Conservation (phyloP, 306 rosid genomes). For the Vachellia pachyceras region DNA sequence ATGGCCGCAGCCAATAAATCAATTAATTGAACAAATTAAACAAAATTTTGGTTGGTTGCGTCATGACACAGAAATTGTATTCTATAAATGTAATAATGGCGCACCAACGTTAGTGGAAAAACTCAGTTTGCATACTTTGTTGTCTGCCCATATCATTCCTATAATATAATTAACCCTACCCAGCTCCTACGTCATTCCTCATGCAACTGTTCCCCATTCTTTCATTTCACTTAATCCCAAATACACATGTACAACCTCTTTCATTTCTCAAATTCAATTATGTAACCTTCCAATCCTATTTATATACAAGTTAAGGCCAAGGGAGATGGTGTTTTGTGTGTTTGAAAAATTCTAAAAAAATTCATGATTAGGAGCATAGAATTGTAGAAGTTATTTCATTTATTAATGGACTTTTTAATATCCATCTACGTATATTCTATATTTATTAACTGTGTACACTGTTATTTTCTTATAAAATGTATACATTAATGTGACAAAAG, state of each 20-base stretch:
- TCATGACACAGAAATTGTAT: constrained; percentile 38
- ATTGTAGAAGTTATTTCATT: too few relatives aligned
- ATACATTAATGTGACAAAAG: too few relatives aligned
- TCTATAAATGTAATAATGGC: constrained; percentile 62
- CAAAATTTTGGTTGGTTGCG: constrained; percentile 34
- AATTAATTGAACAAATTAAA: neutral
- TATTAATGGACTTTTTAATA: too few relatives aligned
- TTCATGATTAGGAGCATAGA: too few relatives aligned
- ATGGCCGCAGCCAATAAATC: neutral
- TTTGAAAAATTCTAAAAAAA: too few relatives aligned
- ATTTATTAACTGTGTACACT: too few relatives aligned
- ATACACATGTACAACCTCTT: neutral
- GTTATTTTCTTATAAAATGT: too few relatives aligned
- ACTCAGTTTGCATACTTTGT: constrained; percentile 74
- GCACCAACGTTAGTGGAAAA: constrained; percentile 87
- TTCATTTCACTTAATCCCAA: neutral
- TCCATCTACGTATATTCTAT: too few relatives aligned
- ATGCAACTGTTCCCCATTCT: neutral
- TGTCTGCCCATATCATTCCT: constrained; percentile 55
- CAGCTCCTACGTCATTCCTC: neutral
- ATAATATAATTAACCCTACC: neutral
- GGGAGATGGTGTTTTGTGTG: neutral
- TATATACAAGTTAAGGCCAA: too few relatives aligned
- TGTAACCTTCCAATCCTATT: too few relatives aligned
- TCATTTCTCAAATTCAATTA: neutral